Conservation (phyloP, 768 basidiomycete genomes). For the Thelephora ganbajun region DNA sequence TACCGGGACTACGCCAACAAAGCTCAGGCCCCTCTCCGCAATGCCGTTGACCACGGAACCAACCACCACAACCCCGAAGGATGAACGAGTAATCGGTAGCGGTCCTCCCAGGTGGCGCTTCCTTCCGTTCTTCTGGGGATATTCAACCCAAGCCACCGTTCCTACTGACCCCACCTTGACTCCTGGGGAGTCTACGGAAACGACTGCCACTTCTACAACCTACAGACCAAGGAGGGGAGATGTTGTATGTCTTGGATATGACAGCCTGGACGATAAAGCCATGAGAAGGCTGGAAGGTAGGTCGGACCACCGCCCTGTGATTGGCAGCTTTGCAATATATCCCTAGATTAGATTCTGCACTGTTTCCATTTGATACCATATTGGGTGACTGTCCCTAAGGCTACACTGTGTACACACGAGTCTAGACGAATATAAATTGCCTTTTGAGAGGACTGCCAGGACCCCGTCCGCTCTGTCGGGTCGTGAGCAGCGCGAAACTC, state of each 20-base stretch:
- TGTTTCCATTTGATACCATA: slow-evolving; percentile 1
- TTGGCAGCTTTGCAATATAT: slow-evolving; percentile 63
- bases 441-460: too few species aligned
- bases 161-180: slow-evolving; percentile 4
- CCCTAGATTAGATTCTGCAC: slow-evolving; percentile 16
- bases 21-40: too few species aligned
- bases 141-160: slow-evolving; percentile 13
- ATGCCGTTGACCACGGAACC: too few species aligned
- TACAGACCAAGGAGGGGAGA: slow-evolving; percentile 41
- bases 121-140: slow-evolving; percentile 33
- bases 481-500: not conserved
- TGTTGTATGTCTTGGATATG: slow-evolving; percentile 56
- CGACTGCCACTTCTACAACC: slow-evolving; percentile 1
- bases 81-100: not conserved
- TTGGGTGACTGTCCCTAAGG: too few species aligned
- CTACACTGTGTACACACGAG: too few species aligned
- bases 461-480: too few species aligned
- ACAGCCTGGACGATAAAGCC: slow-evolving; percentile 57
- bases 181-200: slow-evolving; percentile 6
- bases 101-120: slow-evolving; percentile 34
- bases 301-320: slow-evolving; percentile 79
- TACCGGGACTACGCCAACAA: too few species aligned
- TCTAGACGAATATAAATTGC: too few species aligned
- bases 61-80: not conserved
- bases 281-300: slow-evolving; percentile 69